Evolutionary conservation across 2,329 filamentous ascomycete species (phyloP).

Genomic region (Beauveria medogensis): DNA sequence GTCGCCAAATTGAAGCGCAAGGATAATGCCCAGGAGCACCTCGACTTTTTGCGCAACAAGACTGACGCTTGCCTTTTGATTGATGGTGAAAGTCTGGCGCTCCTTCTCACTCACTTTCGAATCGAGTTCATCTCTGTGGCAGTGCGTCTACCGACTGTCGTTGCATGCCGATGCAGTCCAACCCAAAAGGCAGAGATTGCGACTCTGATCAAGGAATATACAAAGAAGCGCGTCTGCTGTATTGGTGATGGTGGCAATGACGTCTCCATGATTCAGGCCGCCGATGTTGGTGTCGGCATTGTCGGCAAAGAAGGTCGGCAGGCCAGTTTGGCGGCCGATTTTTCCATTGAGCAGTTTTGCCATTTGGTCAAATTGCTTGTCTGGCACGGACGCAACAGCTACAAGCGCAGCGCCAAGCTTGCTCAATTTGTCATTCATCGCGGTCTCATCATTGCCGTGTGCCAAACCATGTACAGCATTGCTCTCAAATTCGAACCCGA

Average conservation of each 20-base stretch:
- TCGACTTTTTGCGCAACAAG: constrained; percentile 83
- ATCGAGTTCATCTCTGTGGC: constrained; percentile 82
- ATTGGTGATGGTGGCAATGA: constrained; percentile 98
- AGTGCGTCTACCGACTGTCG: constrained; percentile 80
- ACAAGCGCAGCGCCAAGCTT: constrained; percentile 91
- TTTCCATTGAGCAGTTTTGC: constrained; percentile 91
- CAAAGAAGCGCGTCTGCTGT: constrained; percentile 91
- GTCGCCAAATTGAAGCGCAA: constrained; percentile 78
- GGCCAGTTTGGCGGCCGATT: constrained; percentile 90
- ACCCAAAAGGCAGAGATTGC: constrained; percentile 96
- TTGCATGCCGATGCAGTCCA: constrained; percentile 92
- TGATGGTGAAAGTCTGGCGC: constrained; percentile 80
- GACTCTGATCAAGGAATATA: constrained; percentile 79
- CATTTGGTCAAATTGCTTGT: constrained; percentile 95
- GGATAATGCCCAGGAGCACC: constrained; percentile 75
- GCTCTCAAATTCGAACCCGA: constrained; percentile 88
- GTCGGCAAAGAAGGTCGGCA: constrained; percentile 96
- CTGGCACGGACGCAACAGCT: constrained; percentile 96
- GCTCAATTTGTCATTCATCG: constrained; percentile 98
- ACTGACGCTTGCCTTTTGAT: constrained; percentile 83
- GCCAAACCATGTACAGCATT: constrained; percentile 96
- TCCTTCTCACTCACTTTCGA: constrained; percentile 77
- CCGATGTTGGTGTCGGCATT: constrained; percentile 94
- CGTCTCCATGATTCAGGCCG: constrained; percentile 97
- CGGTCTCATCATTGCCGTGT: constrained; percentile 88